Percentiles rank a stretch among this genome's conserved stretches.
phyloP scores from a whole-genome alignment of 768 basidiomycete genomes.

The Mycena rosella region DNA sequence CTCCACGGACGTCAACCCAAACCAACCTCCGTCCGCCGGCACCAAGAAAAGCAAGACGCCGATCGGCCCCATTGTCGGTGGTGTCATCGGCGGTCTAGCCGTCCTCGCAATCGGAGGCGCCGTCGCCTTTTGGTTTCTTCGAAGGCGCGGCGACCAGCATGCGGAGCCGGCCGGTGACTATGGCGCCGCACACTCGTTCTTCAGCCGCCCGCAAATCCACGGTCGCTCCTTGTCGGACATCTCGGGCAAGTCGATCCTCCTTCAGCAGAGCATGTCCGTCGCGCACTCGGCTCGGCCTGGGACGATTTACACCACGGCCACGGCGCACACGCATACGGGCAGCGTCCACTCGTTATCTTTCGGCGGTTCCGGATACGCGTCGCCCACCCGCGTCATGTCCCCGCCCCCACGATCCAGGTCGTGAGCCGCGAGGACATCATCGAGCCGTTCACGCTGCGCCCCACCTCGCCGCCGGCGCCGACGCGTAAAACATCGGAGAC shows the following conservation, averaged over 20 bases:
- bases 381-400: slow-evolving; percentile 32
- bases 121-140: slow-evolving; percentile 35
- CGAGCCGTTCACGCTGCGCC: slow-evolving; percentile 50
- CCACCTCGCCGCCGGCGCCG: slow-evolving; percentile 25
- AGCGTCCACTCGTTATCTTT: slow-evolving; percentile 50
- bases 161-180: not conserved
- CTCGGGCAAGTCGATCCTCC: slow-evolving; percentile 38
- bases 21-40: not conserved
- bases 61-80: slow-evolving; percentile 58
- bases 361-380: slow-evolving; percentile 42
- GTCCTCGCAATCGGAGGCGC: slow-evolving; percentile 46
- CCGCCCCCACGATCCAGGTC: slow-evolving; percentile 34
- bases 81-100: slow-evolving; percentile 57
- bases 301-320: slow-evolving; percentile 41
- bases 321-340: slow-evolving; percentile 49
- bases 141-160: not conserved
- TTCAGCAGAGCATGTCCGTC: slow-evolving; percentile 8
- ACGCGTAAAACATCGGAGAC: slow-evolving; percentile 28
- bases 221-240: slow-evolving; percentile 41
- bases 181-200: slow-evolving; percentile 2
- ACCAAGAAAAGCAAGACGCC: slow-evolving; percentile 40
- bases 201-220: slow-evolving; percentile 26
- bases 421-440: slow-evolving; percentile 48
- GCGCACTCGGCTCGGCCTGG: slow-evolving; percentile 38
- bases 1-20: slow-evolving; percentile 45